phyloP scores from a whole-genome alignment of 371 early-diverging fungal species.

The Cokeromyces recurvatus region DNA sequence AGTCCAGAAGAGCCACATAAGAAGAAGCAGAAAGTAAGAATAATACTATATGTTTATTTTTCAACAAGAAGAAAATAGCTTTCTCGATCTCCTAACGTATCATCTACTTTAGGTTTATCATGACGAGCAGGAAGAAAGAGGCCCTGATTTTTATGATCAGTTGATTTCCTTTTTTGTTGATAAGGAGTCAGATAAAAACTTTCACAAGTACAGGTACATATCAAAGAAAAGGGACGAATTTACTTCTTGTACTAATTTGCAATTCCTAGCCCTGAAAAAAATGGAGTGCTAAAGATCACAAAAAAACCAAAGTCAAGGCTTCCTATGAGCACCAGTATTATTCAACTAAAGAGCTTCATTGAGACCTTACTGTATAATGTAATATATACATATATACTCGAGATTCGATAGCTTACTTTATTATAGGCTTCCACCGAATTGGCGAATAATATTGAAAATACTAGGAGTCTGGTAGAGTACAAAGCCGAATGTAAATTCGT shows the following conservation, averaged over 20 bases:
- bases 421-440: constrained; percentile 6
- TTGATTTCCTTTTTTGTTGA: constrained; percentile 2
- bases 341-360: constrained; percentile 4
- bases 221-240: not conserved
- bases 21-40: constrained; percentile 3
- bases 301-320: constrained; percentile 3
- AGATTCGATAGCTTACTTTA: not conserved
- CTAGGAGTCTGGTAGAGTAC: constrained; percentile 1
- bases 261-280: constrained; percentile 1
- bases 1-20: constrained; percentile 1
- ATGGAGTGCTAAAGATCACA: constrained; percentile 4
- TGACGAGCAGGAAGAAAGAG: constrained; percentile 3
- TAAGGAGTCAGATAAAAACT: not conserved
- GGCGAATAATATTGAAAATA: constrained; percentile 1
- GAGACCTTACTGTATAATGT: constrained; percentile 5
- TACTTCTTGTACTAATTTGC: constrained; percentile 3
- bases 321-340: constrained; percentile 1
- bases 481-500: constrained; percentile 5
- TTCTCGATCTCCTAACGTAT: not conserved
- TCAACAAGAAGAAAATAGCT: not conserved
- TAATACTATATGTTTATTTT: constrained; percentile 3
- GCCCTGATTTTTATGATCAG: constrained; percentile 1
- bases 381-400: not conserved
- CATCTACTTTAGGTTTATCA: constrained; percentile 4
- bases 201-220: constrained; percentile 2